Evolutionary conservation across 2,329 filamentous ascomycete genomes (phyloP).

Genomic region (Monilinia laxa): DNA sequence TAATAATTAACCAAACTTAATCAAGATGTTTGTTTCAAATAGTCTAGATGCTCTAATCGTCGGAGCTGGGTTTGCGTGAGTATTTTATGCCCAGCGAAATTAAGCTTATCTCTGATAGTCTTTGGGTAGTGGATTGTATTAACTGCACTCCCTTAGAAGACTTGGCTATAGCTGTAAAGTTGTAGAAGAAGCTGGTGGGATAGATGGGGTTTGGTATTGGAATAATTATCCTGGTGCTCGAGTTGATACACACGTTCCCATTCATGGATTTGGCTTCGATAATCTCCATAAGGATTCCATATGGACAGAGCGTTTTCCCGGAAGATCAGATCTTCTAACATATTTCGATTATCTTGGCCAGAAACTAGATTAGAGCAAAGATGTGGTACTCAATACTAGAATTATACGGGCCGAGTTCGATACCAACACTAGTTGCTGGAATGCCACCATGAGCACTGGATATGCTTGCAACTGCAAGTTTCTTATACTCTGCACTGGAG

Average conservation of each 20-base stretch:
- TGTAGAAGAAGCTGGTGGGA: neutral
- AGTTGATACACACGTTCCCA: slow-evolving; percentile 33
- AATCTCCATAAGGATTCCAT: slow-evolving; percentile 47
- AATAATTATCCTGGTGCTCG: slow-evolving; percentile 50
- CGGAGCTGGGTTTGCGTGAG: slow-evolving; percentile 10
- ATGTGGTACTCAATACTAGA: slow-evolving; percentile 36
- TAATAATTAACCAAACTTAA: neutral
- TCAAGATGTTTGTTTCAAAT: neutral
- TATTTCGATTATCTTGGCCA: slow-evolving; percentile 51
- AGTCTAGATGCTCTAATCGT: slow-evolving; percentile 1
- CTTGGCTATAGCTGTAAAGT: slow-evolving; percentile 8
- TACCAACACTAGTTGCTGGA: neutral
- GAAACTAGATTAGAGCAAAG: slow-evolving; percentile 45
- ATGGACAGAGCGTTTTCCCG: slow-evolving; percentile 46
- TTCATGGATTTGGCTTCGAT: slow-evolving; percentile 43
- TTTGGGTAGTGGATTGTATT: neutral
- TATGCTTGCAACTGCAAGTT: slow-evolving; percentile 2
- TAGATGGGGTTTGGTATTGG: slow-evolving; percentile 29
- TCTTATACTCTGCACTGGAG: slow-evolving; percentile 8
- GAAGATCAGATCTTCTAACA: slow-evolving; percentile 43
- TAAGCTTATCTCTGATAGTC: neutral
- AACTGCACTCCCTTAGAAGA: slow-evolving; percentile 1
- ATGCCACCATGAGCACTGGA: neutral
- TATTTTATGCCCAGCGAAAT: neutral
- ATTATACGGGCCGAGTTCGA: slow-evolving; percentile 3